Evolutionary conservation across 208 protist genomes (phyloP), one percentile per base, ranked within the genome.

Genomic region (Leishmania tarentolae): DNA sequence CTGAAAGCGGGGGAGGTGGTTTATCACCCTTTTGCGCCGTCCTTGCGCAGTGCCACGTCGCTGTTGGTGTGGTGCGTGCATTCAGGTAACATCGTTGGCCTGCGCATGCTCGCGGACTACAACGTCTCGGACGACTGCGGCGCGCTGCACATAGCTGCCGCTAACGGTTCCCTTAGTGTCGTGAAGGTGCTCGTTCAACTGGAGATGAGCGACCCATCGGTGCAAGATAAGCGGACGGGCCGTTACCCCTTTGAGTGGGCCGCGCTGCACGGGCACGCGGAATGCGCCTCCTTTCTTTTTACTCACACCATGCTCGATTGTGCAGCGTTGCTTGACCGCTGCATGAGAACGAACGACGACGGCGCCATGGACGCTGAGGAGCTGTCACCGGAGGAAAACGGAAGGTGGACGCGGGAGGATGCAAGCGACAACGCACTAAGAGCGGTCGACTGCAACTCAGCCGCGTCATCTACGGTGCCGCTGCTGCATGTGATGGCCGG

Each of bases 101-200:
- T 97, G 46, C 92, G 92, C 35, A 91, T 92, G 42, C 81, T 97
- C 59, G 94, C 88, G 19, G 91, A 97, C 77, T 86, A 93, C 78
- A 95, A 95, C 84, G 83, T 94, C 37, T 74, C 86, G 13, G 94
- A 97, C 77, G 87, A 92, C 79, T 91, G 94, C 81, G 69, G 68
- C 35, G 94, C 87, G 19, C 83, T 97, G 42, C 87, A 92, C 66
- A 70, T 85, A 53, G 94, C 94, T 7, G 92, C 92, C 40, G 80
- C 83, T n/a, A 82, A 80, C 28, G 94, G 92, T 21, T 77, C 86
- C 50, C 42, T 83, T 73, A 86, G 90, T 61, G 79, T 93, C 1
- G 79, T 91, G 63, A 80, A 95, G 83, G 78, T 97, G 47, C 91
- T 97, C 40, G 80, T 97, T 40, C 75, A 86, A 50, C 85, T 97